These are phyloP conservation scores for Colletotrichum eleusines DNA, from an alignment of 2,329 filamentous ascomycete species.

Conservation along the genomic window DNA sequence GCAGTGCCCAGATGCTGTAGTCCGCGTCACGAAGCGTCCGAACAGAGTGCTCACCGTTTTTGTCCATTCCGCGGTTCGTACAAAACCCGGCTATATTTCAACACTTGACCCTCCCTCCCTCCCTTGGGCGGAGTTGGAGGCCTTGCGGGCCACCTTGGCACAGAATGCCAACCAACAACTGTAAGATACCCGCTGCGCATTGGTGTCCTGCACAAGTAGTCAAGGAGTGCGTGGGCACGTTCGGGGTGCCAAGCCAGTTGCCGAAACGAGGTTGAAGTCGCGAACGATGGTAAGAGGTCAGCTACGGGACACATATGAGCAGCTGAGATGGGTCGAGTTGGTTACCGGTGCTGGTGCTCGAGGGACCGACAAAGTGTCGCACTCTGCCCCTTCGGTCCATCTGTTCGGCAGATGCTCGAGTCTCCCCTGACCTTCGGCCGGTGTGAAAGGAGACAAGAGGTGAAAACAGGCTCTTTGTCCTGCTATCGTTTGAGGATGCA, in stretches of 20 bases:
- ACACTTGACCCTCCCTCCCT: neutral
- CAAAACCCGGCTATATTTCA: neutral
- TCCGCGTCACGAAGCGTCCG: neutral
- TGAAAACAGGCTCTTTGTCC: neutral
- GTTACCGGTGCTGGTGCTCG: neutral
- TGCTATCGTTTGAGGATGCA: too few species aligned
- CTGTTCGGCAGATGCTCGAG: neutral
- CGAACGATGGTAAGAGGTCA: neutral
- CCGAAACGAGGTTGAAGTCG: neutral
- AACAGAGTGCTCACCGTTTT: neutral
- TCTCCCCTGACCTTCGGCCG: too few species aligned
- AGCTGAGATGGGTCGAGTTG: neutral
- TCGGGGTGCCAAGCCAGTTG: neutral
- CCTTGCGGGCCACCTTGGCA: neutral
- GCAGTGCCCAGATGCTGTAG: neutral
- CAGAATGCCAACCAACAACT: conserved; percentile 8
- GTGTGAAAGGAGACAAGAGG: neutral
- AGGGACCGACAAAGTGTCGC: conserved; percentile 7
- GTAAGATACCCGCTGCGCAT: conserved; percentile 20
- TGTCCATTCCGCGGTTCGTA: neutral
- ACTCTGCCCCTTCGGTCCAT: neutral
- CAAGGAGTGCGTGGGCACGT: neutral
- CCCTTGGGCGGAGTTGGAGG: neutral
- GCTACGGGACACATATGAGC: neutral
- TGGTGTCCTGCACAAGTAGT: neutral